These are phyloP conservation scores for Phytophthora kernoviae DNA, from an alignment of 352 stramenopile species.

Conservation along the genomic window DNA sequence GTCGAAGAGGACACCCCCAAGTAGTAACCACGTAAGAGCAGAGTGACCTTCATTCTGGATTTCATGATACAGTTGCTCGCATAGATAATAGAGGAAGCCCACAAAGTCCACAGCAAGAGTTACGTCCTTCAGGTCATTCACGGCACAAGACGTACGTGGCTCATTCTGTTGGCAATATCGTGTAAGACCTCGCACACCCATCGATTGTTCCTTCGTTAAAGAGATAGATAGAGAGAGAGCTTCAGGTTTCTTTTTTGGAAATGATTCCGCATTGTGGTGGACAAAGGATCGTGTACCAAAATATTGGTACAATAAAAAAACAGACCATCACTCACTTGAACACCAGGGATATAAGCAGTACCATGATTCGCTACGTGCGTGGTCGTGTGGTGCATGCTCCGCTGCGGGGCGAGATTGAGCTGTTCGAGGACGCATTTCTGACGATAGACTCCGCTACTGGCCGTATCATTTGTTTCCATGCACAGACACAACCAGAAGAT, in stretches of 20 bases:
- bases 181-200: conserved; percentile 71
- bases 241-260: background rate
- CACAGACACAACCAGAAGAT: conserved; percentile 31
- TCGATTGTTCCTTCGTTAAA: too few relatives aligned
- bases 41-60: conserved; percentile 36
- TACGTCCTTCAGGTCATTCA: conserved; percentile 51
- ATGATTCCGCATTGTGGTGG: too few relatives aligned
- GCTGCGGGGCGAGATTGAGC: conserved; percentile 34
- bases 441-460: conserved; percentile 31
- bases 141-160: conserved; percentile 38
- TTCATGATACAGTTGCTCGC: conserved; percentile 56
- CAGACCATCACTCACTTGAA: too few relatives aligned
- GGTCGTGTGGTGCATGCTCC: conserved; percentile 54
- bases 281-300: too few relatives aligned
- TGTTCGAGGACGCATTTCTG: conserved; percentile 58
- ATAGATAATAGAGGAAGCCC: conserved; percentile 78
- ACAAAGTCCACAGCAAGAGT: conserved; percentile 85
- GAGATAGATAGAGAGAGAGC: too few relatives aligned
- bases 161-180: conserved; percentile 65
- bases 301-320: too few relatives aligned
- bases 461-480: conserved; percentile 50
- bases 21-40: conserved; percentile 57
- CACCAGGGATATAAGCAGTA: background rate
- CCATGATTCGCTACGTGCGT: conserved; percentile 34
- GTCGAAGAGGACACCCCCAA: conserved; percentile 60